Conservation (phyloP, 2,329 filamentous ascomycete species). For the Geosmithia morbida region DNA sequence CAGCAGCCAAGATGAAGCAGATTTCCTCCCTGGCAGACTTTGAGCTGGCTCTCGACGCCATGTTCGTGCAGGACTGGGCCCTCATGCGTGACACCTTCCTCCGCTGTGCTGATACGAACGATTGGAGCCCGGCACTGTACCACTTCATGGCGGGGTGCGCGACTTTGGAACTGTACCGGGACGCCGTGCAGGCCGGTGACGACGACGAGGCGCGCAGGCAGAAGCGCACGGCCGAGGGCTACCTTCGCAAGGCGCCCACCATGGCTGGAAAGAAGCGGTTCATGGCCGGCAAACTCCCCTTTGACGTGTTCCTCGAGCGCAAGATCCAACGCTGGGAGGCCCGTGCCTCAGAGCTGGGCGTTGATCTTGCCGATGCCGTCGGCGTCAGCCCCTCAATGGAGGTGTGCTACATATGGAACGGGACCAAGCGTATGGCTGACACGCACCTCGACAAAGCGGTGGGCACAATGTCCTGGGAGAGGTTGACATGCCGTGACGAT, state of each 20-base stretch:
- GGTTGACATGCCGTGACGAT: constrained; percentile 37
- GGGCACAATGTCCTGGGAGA: constrained; percentile 45
- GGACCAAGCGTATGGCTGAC: constrained; percentile 63
- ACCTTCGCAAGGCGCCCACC: constrained; percentile 56
- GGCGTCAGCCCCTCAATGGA: constrained; percentile 73
- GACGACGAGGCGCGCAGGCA: constrained; percentile 35
- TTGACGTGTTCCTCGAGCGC: constrained; percentile 71
- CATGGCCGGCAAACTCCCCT: constrained; percentile 77
- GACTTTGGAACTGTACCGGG: constrained; percentile 70
- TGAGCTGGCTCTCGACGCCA: constrained; percentile 62
- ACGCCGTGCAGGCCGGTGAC: constrained; percentile 20
- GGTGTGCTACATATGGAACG: constrained; percentile 92
- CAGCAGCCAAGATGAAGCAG: constrained; percentile 67
- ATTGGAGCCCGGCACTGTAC: constrained; percentile 83
- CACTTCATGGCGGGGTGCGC: constrained; percentile 73
- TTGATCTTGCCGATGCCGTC: constrained; percentile 65
- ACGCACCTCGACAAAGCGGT: constrained; percentile 51
- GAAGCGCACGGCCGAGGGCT: constrained; percentile 51
- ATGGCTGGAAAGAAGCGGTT: constrained; percentile 77
- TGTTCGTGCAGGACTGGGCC: constrained; percentile 68
- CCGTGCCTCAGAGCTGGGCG: constrained; percentile 49
- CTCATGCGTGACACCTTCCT: constrained; percentile 63
- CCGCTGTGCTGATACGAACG: constrained; percentile 63
- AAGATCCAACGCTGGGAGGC: constrained; percentile 85
- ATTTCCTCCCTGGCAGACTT: constrained; percentile 76